Evolutionary conservation across 2,329 filamentous ascomycete species (phyloP), one percentile per base, ranked within the genome.

Genomic region (Westerdykella sp.): DNA sequence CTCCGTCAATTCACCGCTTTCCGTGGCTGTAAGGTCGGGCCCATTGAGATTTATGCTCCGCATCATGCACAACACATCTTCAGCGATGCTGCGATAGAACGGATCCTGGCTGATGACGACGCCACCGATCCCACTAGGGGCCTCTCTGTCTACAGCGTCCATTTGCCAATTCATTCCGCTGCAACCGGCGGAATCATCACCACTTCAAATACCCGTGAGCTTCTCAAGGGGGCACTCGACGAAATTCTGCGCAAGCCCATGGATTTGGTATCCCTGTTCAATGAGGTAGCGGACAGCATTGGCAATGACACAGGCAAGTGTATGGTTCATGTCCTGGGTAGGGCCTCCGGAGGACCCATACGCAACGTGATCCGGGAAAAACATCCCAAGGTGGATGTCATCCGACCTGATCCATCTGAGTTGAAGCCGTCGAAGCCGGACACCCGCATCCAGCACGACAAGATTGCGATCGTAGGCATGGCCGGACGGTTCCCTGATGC

Each of bases 401-500:
- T 21, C 11, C 14, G 34, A 14, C 34, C 13, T 11, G 34, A 38
- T 22, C 6, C 16, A 21, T 38, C 36, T 11, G 14, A 23, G 36
- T 9, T 10, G 13, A 35, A 18, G 16, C 34, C 39, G n/a, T 7
- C 49, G 12, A 54, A 56, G n/a, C 48, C 53, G 11, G 54, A 65
- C 11, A 73, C 69, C 39, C 72, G 71, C 46, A 75, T 69, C 23
- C 72, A 75, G 48, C 74, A 78, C 56, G 78, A 80, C 61, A 90
- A 89, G 66, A 79, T 95, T 49, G 88, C 88, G 44, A 89, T 95
- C 49, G 84, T 95, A 28, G 88, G 88, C 41, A 86, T 88, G 78
- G 79, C 85, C 37, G 85, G 85, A 40, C 78, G 85, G 40, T 89
- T 87, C 63, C 85, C 85, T 1, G 81, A 84, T 54, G 83, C 85